Conservation (phyloP, 2,329 filamentous ascomycete species). For the Conoideocrella luteorostrata region DNA sequence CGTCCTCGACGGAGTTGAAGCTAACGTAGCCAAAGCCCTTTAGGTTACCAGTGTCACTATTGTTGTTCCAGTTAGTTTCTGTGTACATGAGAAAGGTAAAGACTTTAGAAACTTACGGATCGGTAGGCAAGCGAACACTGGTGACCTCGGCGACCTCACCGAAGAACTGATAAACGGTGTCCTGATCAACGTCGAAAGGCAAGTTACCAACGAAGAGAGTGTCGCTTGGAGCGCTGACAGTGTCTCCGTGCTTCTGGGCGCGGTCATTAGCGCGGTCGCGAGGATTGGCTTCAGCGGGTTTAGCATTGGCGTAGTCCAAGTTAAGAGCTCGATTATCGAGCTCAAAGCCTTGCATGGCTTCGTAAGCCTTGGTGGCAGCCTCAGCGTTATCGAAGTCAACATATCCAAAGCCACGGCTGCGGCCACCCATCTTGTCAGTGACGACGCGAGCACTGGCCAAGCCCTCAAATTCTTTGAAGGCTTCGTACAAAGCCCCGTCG, state of each 20-base stretch:
- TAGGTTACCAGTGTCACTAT: conserved; percentile 67
- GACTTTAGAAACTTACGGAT: conserved; percentile 56
- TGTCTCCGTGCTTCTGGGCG: conserved; percentile 68
- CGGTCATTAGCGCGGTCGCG: conserved; percentile 56
- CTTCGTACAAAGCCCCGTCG: conserved; percentile 71
- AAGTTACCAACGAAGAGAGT: conserved; percentile 92
- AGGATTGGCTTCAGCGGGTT: conserved; percentile 47
- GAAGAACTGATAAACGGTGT: conserved; percentile 69
- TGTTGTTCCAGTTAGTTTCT: conserved; percentile 1
- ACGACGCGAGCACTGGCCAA: conserved; percentile 71
- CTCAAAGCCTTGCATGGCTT: conserved; percentile 67
- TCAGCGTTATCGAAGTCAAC: conserved; percentile 72
- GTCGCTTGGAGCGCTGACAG: conserved; percentile 70
- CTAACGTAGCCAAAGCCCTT: conserved; percentile 94
- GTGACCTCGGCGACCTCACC: conserved; percentile 62
- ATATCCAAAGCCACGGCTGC: conserved; percentile 90
- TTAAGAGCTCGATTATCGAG: conserved; percentile 70
- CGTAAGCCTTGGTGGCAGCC: conserved; percentile 64
- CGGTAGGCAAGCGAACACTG: conserved; percentile 81
- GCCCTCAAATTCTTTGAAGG: conserved; percentile 75
- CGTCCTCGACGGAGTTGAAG: conserved; percentile 76
- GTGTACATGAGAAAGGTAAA: not conserved
- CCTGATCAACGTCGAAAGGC: conserved; percentile 75
- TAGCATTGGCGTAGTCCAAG: conserved; percentile 69
- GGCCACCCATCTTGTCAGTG: conserved; percentile 71